A percentile compares a stretch with the other conserved stretches of the same genome.
Conservation (phyloP, 768 basidiomycete species). For the Lentinula aciculospora region DNA sequence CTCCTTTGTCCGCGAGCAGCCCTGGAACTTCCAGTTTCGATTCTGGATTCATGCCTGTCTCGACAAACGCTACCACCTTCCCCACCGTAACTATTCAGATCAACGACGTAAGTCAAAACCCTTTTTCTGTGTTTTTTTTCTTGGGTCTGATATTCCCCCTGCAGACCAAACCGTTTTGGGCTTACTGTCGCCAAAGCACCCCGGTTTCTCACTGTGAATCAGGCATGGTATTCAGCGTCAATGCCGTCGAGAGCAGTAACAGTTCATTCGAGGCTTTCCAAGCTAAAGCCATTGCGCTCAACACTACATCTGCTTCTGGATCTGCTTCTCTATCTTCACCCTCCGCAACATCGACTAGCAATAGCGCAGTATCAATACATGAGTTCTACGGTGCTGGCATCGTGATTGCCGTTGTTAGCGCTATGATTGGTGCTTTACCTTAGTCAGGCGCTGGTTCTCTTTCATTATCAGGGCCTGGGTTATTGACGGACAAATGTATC, state of each 20-base stretch:
- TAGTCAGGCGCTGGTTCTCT: constrained; percentile 2
- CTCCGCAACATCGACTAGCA: constrained; percentile 11
- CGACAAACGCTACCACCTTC: constrained; percentile 34
- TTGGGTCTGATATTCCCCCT: constrained; percentile 4
- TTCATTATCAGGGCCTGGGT: background rate
- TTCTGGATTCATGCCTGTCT: constrained; percentile 48
- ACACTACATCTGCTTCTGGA: constrained; percentile 27
- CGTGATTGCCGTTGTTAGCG: constrained; percentile 16
- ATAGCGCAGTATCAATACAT: constrained; percentile 10
- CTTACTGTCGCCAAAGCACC: constrained; percentile 40
- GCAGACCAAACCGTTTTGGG: constrained; percentile 51
- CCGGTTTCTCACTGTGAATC: constrained; percentile 37
- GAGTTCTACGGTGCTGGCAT: constrained; percentile 19
- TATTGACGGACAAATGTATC: background rate
- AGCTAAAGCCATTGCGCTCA: constrained; percentile 36
- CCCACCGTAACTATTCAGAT: constrained; percentile 48
- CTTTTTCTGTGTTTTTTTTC: background rate
- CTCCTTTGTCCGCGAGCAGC: constrained; percentile 36
- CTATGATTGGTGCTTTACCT: constrained; percentile 16
- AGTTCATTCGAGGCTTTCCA: constrained; percentile 52
- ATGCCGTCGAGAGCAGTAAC: constrained; percentile 42
- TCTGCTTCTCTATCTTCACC: constrained; percentile 14
- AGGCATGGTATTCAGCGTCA: constrained; percentile 59
- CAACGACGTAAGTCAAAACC: constrained; percentile 38
- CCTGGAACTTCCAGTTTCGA: constrained; percentile 38